Base-by-base conservation (phyloP, 1,284 basidiomycete genomes). In the Papiliotrema nemorosa region DNA sequence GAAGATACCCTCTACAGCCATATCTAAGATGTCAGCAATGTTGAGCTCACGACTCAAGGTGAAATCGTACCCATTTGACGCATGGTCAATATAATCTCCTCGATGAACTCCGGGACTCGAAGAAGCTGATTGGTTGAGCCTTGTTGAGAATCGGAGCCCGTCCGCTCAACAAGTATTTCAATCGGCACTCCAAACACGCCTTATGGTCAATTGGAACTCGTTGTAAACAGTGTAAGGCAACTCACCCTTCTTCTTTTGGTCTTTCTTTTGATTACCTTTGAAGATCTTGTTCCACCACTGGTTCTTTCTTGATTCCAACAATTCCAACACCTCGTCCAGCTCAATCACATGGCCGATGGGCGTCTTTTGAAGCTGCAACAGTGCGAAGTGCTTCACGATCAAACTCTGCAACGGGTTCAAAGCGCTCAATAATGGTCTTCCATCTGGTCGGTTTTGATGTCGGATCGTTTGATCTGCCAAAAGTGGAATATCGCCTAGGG, bases 1-100 rank as follows among this genome's bases (percentile, higher is more conserved):
- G 81, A 99, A 99, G 57, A 99, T 96, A 54, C 94, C 94, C 75
- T 98, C 96, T 34, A 99, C 82, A 4, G 94, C 97, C 87, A 99
- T 90, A 75, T 98, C 91, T 94, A 61, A 9, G 21, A 14, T 16
- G 36, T 63, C 43, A 63, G 54, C 33, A 43, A 42, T 33, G 16
- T 33, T 35, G 18, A 1, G 33, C 24, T 20, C 9, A 13, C 14
- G 25, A 20, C 9, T 31, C 16, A 14, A 24, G n/a, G 13, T 49
- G 5, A 10, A 22, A 2, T 80, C 88, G 66, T 57, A 93, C 91
- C 94, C 94, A 97, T 97, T 75, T 97, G 93, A 69, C 88, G 82
- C 94, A 99, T 97, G 3, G 96, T 92, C 48, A 90, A 94, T 36
- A 98, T 84, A 49, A 97, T 87, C 67, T 98, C 96, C 70, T 98